phyloP scores from a whole-genome alignment of 257 asterid species.

The Solanum rostratum region DNA sequence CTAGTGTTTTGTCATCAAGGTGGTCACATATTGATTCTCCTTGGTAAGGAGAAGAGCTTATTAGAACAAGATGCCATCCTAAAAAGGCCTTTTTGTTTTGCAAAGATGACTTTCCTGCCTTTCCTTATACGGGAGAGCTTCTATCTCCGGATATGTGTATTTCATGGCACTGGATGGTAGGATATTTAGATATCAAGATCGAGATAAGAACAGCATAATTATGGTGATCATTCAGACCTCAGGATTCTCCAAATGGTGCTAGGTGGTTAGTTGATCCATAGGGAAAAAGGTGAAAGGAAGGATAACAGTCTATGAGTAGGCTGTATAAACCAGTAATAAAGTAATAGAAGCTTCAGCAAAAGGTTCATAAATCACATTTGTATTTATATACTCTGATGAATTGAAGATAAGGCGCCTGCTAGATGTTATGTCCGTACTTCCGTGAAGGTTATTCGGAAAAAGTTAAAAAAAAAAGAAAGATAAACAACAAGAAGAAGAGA shows the following conservation, averaged over 20 bases:
- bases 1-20: neutral
- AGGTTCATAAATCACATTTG: neutral
- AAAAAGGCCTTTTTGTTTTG: neutral
- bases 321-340: neutral
- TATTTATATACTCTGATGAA: neutral
- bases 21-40: neutral
- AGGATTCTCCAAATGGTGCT: neutral
- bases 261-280: neutral
- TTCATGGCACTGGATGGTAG: neutral
- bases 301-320: neutral
- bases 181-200: neutral
- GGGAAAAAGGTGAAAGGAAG: neutral
- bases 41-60: neutral
- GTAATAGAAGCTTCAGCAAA: neutral
- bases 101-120: neutral
- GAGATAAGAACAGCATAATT: neutral
- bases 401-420: neutral
- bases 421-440: neutral
- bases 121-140: neutral
- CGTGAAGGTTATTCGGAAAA: no score
- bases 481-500: neutral
- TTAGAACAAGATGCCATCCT: neutral
- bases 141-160: neutral
- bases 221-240: neutral
- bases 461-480: no score